Base-by-base conservation (phyloP, 805 yeast genomes). In the Wickerhamiella siamensis region DNA sequence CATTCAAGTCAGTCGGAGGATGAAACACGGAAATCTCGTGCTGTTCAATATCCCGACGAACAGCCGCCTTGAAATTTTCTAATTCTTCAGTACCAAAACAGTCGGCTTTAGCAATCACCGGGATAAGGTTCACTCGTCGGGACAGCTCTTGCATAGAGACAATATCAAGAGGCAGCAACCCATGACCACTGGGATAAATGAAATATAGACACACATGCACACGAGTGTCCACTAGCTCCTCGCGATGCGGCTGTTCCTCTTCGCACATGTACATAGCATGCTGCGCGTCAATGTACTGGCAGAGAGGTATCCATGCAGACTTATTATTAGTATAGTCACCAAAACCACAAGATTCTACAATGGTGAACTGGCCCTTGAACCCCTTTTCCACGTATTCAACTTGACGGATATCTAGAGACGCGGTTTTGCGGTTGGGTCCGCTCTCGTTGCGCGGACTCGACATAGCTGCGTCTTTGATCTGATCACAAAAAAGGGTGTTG, bases 291-390 rank as follows among this genome's bases (percentile, higher is more conserved):
- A 87, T 75, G 60, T 72, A 84, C 51, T 77, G 73, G 15, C 74
- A 71, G 40, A 83, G 64, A 8, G 83, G 80, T 39, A 67, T 67
- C 83, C 84, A 80, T 33, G 79, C 68, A 50, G 68, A 72, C 41
- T 65, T 63, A 56, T 77, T 81, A 62, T 86, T 74, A 46, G 78
- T 70, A 39, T 63, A 65, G 51, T 75, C 79, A 21, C 91, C 91
- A 60, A 78, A 83, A 1, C 95, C 95, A 6, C 95, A 95, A 2
- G 95, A 83, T 61, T 86, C 95, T 53, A 87, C 76, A 43, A 87
- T 70, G 51, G 84, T 84, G 49, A 87, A 72, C 47, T 79, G 71
- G 51, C 83, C 71, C 50, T 69, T 71, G 62, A 87, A 82, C 57
- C 80, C 83, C 61, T 82, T 78, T 58, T 87, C 96, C 58, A 79